These are phyloP conservation scores for Forsythia viridissima DNA, from an alignment of 257 asterid genomes.

Conservation along the genomic window DNA sequence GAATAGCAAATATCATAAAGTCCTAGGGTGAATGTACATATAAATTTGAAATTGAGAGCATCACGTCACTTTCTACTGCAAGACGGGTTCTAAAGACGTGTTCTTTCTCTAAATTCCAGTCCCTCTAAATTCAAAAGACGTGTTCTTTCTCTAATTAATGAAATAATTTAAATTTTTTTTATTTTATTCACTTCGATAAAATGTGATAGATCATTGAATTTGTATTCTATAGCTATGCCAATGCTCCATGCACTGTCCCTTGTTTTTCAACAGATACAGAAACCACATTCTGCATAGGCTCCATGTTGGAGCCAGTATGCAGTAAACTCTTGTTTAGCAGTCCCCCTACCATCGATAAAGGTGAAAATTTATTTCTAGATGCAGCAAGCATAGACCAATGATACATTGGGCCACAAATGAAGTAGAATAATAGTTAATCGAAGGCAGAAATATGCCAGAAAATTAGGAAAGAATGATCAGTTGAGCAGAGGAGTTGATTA, in stretches of 20 bases:
- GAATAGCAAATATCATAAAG: no score
- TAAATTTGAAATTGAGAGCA: neutral
- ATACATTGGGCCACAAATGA: neutral
- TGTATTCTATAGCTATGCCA: neutral
- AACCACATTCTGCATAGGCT: neutral
- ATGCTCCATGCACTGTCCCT: neutral
- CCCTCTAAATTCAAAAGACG: no score
- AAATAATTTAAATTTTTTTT: neutral
- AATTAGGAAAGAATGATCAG: neutral
- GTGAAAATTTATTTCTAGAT: neutral
- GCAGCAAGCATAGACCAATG: neutral
- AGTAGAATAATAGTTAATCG: neutral
- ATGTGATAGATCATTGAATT: neutral
- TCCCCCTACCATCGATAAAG: neutral
- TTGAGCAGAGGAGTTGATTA: neutral
- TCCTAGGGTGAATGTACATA: no score
- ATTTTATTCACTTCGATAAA: neutral
- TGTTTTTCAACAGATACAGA: neutral
- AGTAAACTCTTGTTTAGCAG: neutral
- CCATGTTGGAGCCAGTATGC: neutral
- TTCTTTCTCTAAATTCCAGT: neutral
- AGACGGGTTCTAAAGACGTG: neutral
- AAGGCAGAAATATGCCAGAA: neutral
- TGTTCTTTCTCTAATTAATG: neutral
- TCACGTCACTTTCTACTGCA: neutral